Percentiles rank a stretch among this genome's conserved stretches.
Conservation (phyloP, 768 basidiomycete genomes). For the Bullera alba region DNA sequence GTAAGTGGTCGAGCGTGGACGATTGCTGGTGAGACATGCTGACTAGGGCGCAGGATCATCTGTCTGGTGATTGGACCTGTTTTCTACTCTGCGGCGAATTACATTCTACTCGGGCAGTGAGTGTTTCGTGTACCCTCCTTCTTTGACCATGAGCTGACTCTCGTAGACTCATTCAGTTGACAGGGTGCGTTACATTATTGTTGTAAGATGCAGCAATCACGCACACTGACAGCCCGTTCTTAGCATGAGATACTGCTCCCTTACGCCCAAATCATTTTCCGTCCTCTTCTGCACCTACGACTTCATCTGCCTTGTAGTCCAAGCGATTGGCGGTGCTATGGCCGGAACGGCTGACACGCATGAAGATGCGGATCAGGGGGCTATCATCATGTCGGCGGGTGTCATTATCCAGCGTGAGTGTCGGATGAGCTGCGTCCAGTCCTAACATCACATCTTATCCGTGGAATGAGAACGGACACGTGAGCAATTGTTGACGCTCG, state of each 20-base stretch:
- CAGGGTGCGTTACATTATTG: no score
- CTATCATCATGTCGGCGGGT: conserved; percentile 55
- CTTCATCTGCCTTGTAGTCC: conserved; percentile 57
- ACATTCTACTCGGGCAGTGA: conserved; percentile 55
- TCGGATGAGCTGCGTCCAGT: neutral
- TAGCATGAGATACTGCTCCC: conserved; percentile 17
- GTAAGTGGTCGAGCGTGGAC: conserved; percentile 25
- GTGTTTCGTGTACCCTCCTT: conserved; percentile 33
- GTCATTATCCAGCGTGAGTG: conserved; percentile 56
- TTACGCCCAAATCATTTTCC: conserved; percentile 27
- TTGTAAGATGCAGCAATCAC: no score
- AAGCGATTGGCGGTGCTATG: conserved; percentile 59
- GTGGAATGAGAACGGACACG: no score
- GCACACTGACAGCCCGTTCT: no score
- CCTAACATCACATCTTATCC: no score
- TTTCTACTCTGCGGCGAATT: conserved; percentile 55
- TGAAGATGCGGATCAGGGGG: conserved; percentile 47
- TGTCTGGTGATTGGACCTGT: conserved; percentile 57
- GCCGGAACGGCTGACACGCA: conserved; percentile 48
- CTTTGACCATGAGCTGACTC: neutral
- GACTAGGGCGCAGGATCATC: conserved; percentile 49
- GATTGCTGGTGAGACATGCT: neutral
- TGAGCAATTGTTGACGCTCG: no score
- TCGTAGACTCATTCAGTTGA: conserved; percentile 46
- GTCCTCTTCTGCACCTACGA: conserved; percentile 48